These are phyloP conservation scores for Polymyxa betae DNA, from an alignment of 208 protist genomes.

Conservation along the genomic window DNA sequence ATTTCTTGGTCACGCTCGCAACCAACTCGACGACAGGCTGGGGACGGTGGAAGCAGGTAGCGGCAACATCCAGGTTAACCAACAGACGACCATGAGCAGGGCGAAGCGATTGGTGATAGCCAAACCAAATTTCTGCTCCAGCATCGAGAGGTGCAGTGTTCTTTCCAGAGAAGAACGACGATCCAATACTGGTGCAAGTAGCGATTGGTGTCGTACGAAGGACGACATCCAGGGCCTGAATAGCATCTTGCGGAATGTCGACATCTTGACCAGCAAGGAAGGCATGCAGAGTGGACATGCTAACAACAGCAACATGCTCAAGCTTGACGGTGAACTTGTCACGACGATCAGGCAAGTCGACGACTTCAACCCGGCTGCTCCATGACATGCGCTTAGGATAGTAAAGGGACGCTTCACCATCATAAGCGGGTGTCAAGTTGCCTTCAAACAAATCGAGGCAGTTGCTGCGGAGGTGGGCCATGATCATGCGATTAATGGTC, in stretches of 20 bases:
- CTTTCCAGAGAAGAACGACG: not conserved
- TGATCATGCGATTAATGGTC: not conserved
- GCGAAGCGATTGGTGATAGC: not conserved
- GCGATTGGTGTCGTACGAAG: not conserved
- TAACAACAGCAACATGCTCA: not conserved
- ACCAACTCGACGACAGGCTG: not conserved
- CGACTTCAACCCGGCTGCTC: not conserved
- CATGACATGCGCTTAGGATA: not conserved
- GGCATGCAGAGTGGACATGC: not conserved
- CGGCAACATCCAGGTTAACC: not conserved
- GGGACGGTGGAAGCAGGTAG: not conserved
- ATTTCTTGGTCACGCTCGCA: not conserved
- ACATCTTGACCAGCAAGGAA: not conserved
- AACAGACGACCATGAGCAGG: not conserved
- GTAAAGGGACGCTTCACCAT: not conserved
- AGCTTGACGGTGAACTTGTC: slow-evolving; percentile 26
- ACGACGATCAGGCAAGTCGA: not conserved
- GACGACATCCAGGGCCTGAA: not conserved
- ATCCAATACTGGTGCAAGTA: not conserved
- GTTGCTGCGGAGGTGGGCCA: not conserved
- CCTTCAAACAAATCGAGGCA: not conserved
- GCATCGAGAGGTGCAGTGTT: not conserved
- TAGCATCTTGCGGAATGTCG: not conserved
- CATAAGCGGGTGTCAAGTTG: not conserved
- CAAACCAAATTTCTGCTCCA: not conserved